Conservation (phyloP, 164 flowering plant species). For the Vitis amurensis region DNA sequence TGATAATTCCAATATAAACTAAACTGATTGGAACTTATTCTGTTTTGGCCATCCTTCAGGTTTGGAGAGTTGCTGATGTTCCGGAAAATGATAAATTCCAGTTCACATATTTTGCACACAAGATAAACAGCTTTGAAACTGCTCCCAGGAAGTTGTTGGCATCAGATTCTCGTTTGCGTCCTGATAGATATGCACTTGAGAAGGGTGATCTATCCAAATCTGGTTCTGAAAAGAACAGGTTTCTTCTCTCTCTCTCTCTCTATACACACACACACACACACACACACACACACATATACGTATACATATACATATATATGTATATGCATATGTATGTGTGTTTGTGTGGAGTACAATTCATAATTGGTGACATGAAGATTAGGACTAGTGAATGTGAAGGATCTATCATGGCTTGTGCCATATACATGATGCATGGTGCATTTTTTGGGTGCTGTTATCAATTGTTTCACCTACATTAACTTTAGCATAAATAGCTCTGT, state of each 20-base stretch:
- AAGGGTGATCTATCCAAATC: conserved; percentile 74
- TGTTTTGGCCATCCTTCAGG: conserved; percentile 36
- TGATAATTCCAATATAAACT: too few relatives aligned
- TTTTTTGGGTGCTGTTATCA: too few relatives aligned
- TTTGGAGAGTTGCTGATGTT: conserved; percentile 67
- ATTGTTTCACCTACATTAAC: too few relatives aligned
- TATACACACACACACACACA: too few relatives aligned
- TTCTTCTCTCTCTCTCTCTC: conserved; percentile 12
- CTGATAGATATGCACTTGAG: conserved; percentile 85
- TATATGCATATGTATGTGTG: not conserved
- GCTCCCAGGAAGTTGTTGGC: conserved; percentile 82
- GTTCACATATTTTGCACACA: conserved; percentile 82
- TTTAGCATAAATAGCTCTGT: too few relatives aligned
- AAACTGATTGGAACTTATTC: not conserved
- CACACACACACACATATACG: too few relatives aligned
- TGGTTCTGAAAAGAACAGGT: conserved; percentile 87
- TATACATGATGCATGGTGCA: too few relatives aligned
- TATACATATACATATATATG: not conserved
- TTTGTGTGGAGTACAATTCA: not conserved
- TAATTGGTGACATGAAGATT: too few relatives aligned
- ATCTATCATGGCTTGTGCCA: too few relatives aligned
- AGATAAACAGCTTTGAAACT: conserved; percentile 80
- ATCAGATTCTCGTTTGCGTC: conserved; percentile 89
- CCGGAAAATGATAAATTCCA: conserved; percentile 76
- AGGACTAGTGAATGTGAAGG: too few relatives aligned